Evolutionary conservation across 176 grass and related monocot species (phyloP), one percentile per base, ranked within the genome.

Genomic region (Hyparrhenia diplandra): DNA sequence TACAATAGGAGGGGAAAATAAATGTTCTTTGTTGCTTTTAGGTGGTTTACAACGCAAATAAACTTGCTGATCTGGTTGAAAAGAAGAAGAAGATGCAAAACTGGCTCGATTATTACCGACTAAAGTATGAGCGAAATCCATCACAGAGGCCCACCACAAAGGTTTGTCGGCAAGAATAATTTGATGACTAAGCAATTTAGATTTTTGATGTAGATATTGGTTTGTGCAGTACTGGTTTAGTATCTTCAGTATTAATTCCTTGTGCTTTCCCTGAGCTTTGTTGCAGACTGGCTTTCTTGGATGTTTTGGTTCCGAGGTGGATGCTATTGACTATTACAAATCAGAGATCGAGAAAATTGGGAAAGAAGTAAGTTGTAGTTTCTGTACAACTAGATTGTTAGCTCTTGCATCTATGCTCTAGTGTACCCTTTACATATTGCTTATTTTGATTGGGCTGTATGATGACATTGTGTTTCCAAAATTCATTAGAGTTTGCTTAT

Each of bases 21-120:
- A 13, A 49, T 42, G 29, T 68, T 18, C 28, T 23, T 73, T 79
- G 6, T 69, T 81, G 16, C 21, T 76, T 3, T 13, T 78, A 99
- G 96, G 88, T 91, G 40, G 96, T 99, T 63, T 90, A 95, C 79
- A 89, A 99, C 71, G 90, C 96, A 88, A 99, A 99, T 72, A 95
- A 90, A 60, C 91, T 99, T 88, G 82, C 82, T 66, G 82, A 91
- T 76, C 73, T 99, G 61, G 96, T 99, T 32, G 84, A 99, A 76
- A 81, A 95, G 88, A 99, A 93, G 80, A 95, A 93, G 76, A 83
- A 93, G 69, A 88, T 93, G 86, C 87, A 57, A 87, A 99, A 99
- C 54, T 95, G 92, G 96, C 82, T 91, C 20, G 92, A 99, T 71
- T 99, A 88, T 66, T 99, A 99, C 76, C 71, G 78, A 78, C 73